Conservation (phyloP, 2,329 filamentous ascomycete species). For the Paraphaeosphaeria sporulosa region DNA sequence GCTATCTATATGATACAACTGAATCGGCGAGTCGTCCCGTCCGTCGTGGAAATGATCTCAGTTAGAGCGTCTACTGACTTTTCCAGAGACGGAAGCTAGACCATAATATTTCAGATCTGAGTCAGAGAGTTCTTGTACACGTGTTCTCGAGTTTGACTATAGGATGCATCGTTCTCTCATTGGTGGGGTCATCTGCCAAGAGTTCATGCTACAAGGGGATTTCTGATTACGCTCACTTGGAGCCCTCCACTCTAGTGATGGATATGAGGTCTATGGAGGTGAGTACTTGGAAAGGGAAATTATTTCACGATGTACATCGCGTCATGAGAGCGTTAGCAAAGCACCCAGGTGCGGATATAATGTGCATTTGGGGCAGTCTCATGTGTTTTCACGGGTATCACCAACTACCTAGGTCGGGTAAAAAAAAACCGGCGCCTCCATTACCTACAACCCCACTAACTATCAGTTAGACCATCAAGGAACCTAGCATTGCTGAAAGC, state of each 20-base stretch:
- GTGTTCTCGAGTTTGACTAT: too few species aligned
- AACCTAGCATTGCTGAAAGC: slow-evolving; percentile 28
- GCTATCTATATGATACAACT: background rate
- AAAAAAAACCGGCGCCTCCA: background rate
- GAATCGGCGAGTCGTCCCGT: background rate
- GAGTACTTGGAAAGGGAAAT: too few species aligned
- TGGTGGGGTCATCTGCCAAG: too few species aligned
- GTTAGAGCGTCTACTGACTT: background rate
- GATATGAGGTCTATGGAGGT: too few species aligned
- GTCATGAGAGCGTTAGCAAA: background rate
- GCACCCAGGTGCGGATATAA: background rate
- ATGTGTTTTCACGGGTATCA: background rate
- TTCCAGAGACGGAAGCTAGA: background rate
- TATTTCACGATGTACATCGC: background rate
- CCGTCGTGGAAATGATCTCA: background rate
- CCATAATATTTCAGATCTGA: background rate
- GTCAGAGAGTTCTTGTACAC: too few species aligned
- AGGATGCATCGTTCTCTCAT: too few species aligned
- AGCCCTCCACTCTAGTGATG: too few species aligned
- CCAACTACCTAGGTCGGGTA: background rate
- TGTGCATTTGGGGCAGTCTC: background rate
- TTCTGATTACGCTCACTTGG: too few species aligned
- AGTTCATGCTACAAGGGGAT: too few species aligned
- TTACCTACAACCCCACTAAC: background rate
- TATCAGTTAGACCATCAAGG: slow-evolving; percentile 16